Percentiles rank a stretch among this genome's conserved stretches.
phyloP scores from a whole-genome alignment of 2,329 filamentous ascomycete genomes.

The Penicillium brevicompactum region DNA sequence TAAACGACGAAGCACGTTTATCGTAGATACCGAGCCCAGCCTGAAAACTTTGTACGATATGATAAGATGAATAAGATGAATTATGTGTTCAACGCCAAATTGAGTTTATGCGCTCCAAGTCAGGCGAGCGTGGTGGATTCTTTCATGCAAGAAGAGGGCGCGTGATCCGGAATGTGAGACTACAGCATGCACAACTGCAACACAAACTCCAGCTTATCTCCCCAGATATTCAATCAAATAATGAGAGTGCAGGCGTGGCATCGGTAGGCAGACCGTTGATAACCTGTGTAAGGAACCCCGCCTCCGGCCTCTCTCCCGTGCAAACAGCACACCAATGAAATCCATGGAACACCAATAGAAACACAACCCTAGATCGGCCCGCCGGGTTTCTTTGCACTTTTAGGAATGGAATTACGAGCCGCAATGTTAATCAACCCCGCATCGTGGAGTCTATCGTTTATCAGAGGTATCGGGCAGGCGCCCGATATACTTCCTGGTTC shows the following conservation, averaged over 20 bases:
- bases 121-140: neutral
- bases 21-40: no score
- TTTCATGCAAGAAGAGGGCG: neutral
- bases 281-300: conserved; percentile 3
- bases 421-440: neutral
- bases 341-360: conserved; percentile 2
- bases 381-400: neutral
- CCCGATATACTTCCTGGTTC: conserved; percentile 3
- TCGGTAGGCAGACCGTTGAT: conserved; percentile 9
- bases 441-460: neutral
- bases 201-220: neutral
- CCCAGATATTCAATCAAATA: neutral
- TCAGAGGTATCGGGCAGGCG: conserved; percentile 4
- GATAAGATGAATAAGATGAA: no score
- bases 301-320: conserved; percentile 9
- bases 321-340: neutral
- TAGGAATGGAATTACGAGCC: neutral
- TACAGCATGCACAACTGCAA: neutral
- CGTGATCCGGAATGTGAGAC: neutral
- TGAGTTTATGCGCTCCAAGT: no score
- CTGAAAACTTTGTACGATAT: no score
- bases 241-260: neutral
- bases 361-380: neutral
- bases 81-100: no score
- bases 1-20: no score